These are phyloP conservation scores for Metarhizium anisopliae DNA, from an alignment of 2,329 filamentous ascomycete species.

Conservation along the genomic window DNA sequence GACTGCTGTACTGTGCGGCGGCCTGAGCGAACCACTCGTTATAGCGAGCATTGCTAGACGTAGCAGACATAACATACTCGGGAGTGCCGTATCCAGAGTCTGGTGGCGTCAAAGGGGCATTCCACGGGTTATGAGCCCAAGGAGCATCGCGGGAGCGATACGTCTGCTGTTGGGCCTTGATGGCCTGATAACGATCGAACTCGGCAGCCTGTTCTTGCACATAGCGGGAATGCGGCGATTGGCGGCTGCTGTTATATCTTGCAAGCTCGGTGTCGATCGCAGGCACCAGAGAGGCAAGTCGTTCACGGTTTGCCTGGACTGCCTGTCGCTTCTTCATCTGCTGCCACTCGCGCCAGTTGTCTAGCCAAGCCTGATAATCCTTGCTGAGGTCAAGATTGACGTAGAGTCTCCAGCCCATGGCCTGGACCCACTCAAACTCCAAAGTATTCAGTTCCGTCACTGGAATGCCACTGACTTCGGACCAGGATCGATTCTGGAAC, in stretches of 20 bases:
- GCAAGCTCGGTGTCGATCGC: slow-evolving; percentile 35
- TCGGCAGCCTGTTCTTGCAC: slow-evolving; percentile 47
- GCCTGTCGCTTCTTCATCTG: slow-evolving; percentile 45
- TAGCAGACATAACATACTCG: slow-evolving; percentile 47
- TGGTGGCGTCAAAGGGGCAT: slow-evolving; percentile 46
- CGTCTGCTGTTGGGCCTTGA: slow-evolving; percentile 30
- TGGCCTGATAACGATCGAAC: slow-evolving; percentile 38
- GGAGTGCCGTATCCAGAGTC: slow-evolving; percentile 55
- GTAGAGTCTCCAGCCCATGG: slow-evolving; percentile 78
- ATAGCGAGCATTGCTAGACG: slow-evolving; percentile 45
- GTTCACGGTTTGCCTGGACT: slow-evolving; percentile 39
- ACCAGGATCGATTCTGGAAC: slow-evolving; percentile 95
- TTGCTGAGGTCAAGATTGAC: slow-evolving; percentile 73
- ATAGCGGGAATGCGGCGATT: slow-evolving; percentile 34
- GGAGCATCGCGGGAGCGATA: slow-evolving; percentile 37
- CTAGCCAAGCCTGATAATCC: slow-evolving; percentile 56
- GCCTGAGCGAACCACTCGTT: slow-evolving; percentile 47
- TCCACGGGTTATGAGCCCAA: slow-evolving; percentile 37
- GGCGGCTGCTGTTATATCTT: slow-evolving; percentile 28
- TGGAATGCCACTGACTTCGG: slow-evolving; percentile 84
- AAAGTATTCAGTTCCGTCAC: slow-evolving; percentile 76
- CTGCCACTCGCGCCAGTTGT: slow-evolving; percentile 51
- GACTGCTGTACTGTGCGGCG: slow-evolving; percentile 31
- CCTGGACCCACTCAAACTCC: slow-evolving; percentile 79
- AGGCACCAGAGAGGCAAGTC: slow-evolving; percentile 38